Conservation (phyloP, 2,329 filamentous ascomycete genomes). For the Hymenoscyphus salicellus region DNA sequence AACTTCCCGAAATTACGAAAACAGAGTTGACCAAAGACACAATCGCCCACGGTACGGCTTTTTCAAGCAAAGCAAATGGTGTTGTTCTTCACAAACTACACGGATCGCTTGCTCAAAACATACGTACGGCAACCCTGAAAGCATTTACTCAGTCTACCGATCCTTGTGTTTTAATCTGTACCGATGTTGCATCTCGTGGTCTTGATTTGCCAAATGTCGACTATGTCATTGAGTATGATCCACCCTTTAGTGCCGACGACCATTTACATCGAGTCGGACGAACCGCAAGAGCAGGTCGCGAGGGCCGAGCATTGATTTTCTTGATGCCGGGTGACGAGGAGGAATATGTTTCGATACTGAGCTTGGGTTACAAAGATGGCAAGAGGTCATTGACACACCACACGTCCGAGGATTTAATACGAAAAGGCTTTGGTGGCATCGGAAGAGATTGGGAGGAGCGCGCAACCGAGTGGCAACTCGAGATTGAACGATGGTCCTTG, state of each 20-base stretch:
- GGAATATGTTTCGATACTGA: slow-evolving; percentile 67
- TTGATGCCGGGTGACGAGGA: slow-evolving; percentile 89
- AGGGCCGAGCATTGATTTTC: slow-evolving; percentile 85
- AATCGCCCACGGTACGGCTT: slow-evolving; percentile 65
- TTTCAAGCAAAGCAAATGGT: slow-evolving; percentile 73
- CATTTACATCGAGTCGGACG: slow-evolving; percentile 93
- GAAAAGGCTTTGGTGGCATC: slow-evolving; percentile 57
- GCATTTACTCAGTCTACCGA: slow-evolving; percentile 72
- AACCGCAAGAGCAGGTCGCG: slow-evolving; percentile 86
- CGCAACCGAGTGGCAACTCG: slow-evolving; percentile 66
- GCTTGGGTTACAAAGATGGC: slow-evolving; percentile 40
- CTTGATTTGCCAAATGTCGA: slow-evolving; percentile 94
- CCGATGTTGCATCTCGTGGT: slow-evolving; percentile 92
- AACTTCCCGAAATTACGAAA: slow-evolving; percentile 32
- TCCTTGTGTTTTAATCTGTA: slow-evolving; percentile 83
- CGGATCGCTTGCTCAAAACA: slow-evolving; percentile 82
- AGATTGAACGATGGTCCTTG: slow-evolving; percentile 63
- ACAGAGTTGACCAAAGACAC: slow-evolving; percentile 52
- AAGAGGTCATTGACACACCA: slow-evolving; percentile 65
- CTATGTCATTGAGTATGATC: slow-evolving; percentile 92
- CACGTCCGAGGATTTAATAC: slow-evolving; percentile 63
- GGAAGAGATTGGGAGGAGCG: slow-evolving; percentile 60
- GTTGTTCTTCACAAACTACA: slow-evolving; percentile 85
- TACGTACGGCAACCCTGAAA: slow-evolving; percentile 80
- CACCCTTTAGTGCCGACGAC: slow-evolving; percentile 87